These are phyloP conservation scores for Chlamydomonas incerta DNA, from an alignment of 139 green algal genomes.

Conservation along the genomic window DNA sequence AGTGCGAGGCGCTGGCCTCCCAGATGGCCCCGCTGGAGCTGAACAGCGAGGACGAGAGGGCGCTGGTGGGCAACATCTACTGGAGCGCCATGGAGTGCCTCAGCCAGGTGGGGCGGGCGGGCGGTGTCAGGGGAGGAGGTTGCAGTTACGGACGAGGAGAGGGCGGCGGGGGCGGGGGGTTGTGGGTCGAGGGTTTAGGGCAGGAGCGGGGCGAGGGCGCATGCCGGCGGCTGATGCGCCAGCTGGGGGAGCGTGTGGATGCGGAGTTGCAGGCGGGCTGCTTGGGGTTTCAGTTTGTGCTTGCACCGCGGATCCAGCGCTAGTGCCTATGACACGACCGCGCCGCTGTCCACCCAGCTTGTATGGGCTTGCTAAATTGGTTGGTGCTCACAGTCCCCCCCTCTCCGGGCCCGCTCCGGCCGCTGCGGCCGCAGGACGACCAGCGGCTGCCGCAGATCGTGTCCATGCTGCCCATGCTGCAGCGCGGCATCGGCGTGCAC, in stretches of 20 bases:
- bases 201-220: neutral
- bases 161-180: neutral
- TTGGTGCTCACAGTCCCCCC: too few relatives aligned
- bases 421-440: slow-evolving; percentile 72
- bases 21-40: slow-evolving; percentile 68
- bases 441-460: slow-evolving; percentile 64
- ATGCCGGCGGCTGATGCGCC: too few relatives aligned
- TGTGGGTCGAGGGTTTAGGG: neutral
- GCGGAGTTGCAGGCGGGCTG: too few relatives aligned
- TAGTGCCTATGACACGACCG: too few relatives aligned
- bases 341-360: too few relatives aligned
- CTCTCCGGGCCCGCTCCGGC: too few relatives aligned
- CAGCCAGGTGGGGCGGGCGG: neutral
- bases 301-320: too few relatives aligned
- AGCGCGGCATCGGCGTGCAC: slow-evolving; percentile 85
- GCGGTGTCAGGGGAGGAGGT: too few relatives aligned
- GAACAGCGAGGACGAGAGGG: slow-evolving; percentile 76
- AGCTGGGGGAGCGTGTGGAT: too few relatives aligned
- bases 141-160: too few relatives aligned
- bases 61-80: slow-evolving; percentile 76
- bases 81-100: slow-evolving; percentile 74
- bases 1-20: slow-evolving; percentile 78
- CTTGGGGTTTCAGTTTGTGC: too few relatives aligned
- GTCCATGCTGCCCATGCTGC: slow-evolving; percentile 86
- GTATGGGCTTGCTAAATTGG: too few relatives aligned